Evolutionary conservation across 1,284 basidiomycete species (phyloP).

Genomic region (Exsudoporus floridanus): DNA sequence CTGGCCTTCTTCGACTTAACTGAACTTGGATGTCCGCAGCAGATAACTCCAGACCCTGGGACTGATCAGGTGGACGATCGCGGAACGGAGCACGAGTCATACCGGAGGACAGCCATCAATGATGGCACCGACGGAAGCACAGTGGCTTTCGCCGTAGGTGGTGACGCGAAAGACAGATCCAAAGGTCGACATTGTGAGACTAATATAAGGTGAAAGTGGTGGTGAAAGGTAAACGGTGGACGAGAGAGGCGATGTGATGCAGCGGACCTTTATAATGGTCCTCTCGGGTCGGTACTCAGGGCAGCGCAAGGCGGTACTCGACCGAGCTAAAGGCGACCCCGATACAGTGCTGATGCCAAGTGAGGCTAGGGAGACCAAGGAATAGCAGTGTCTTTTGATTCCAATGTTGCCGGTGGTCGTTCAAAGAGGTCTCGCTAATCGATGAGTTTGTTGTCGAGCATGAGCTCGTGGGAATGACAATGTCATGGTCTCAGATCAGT

Average conservation of each 20-base stretch:
- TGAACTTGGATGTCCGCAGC: conserved; percentile 90
- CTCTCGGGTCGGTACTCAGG: background rate
- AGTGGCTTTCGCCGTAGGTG: conserved; percentile 98
- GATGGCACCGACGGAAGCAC: conserved; percentile 95
- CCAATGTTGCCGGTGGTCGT: background rate
- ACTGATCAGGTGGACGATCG: conserved; percentile 14
- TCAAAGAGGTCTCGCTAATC: background rate
- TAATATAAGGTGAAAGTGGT: conserved; percentile 4
- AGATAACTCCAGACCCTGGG: conserved; percentile 79
- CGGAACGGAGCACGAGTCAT: conserved; percentile 30
- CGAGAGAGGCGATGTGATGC: conserved; percentile 4
- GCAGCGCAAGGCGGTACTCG: conserved; percentile 25
- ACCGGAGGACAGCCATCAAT: conserved; percentile 97
- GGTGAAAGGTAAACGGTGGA: conserved; percentile 11
- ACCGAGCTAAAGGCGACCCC: conserved; percentile 19
- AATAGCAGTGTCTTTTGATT: conserved; percentile 1
- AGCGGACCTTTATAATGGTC: conserved; percentile 22
- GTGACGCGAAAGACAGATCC: conserved; percentile 91
- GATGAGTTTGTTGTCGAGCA: background rate
- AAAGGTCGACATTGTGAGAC: conserved; percentile 83
- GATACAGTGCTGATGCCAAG: background rate
- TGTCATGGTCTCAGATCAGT: background rate
- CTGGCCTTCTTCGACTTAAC: conserved; percentile 88
- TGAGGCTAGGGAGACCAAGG: background rate
- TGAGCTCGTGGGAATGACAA: conserved; percentile 26